Conservation (phyloP, 352 stramenopile species). For the Paralagenidium karlingii region DNA sequence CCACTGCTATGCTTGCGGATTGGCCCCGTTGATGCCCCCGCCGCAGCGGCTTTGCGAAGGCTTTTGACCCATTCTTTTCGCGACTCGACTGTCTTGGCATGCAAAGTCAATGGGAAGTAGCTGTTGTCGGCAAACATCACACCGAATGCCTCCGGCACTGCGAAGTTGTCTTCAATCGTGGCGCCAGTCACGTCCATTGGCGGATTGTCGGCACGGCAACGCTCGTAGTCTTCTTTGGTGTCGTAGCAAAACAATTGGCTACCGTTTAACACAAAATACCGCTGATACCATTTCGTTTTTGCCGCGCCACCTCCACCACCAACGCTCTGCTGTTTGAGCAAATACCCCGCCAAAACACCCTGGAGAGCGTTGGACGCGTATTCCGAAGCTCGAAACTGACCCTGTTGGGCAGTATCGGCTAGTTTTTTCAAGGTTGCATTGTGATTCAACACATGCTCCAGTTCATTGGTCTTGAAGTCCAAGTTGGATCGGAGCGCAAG, state of each 20-base stretch:
- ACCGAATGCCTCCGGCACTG: constrained; percentile 70
- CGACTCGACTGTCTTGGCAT: constrained; percentile 62
- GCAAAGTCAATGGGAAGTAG: constrained; percentile 70
- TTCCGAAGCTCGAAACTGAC: constrained; percentile 76
- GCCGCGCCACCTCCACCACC: constrained; percentile 6
- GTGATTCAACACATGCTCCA: constrained; percentile 80
- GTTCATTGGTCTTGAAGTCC: constrained; percentile 80
- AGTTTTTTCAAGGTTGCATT: constrained; percentile 80
- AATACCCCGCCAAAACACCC: constrained; percentile 62
- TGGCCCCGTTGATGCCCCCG: too few species aligned
- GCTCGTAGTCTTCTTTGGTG: constrained; percentile 80
- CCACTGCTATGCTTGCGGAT: too few species aligned
- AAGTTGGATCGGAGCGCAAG: constrained; percentile 45
- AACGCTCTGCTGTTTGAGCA: constrained; percentile 64
- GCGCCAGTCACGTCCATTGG: constrained; percentile 71
- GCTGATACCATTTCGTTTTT: constrained; percentile 72
- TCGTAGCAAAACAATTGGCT: constrained; percentile 71
- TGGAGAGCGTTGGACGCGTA: constrained; percentile 58
- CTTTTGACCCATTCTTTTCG: constrained; percentile 75
- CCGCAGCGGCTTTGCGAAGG: constrained; percentile 29
- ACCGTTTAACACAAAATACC: constrained; percentile 78
- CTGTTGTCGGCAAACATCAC: constrained; percentile 69
- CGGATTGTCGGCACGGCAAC: constrained; percentile 60
- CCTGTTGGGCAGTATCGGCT: constrained; percentile 72
- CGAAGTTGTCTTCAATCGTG: constrained; percentile 59